Conservation (phyloP, 2,329 filamentous ascomycete genomes). For the Sclerotiophoma versabilis region DNA sequence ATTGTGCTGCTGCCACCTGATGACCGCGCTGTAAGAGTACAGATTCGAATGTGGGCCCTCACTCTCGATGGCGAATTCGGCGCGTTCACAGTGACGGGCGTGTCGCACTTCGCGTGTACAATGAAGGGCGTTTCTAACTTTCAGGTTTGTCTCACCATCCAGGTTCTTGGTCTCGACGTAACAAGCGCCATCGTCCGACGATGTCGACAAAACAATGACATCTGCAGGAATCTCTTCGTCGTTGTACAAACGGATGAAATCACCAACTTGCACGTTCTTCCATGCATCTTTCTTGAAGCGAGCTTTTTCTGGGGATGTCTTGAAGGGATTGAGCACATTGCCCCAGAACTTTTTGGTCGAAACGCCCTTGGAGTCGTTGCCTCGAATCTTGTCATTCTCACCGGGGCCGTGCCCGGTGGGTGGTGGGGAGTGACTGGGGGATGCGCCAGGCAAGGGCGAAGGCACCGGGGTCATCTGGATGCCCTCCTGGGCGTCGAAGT, state of each 20-base stretch:
- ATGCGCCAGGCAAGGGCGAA: slow-evolving; percentile 71
- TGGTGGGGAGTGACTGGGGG: slow-evolving; percentile 35
- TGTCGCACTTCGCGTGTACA: slow-evolving; percentile 84
- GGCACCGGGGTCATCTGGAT: slow-evolving; percentile 97
- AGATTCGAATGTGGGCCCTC: slow-evolving; percentile 92
- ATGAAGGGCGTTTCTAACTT: slow-evolving; percentile 89
- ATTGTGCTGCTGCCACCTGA: slow-evolving; percentile 82
- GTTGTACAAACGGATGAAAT: slow-evolving; percentile 96
- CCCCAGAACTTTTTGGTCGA: slow-evolving; percentile 64
- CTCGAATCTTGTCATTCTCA: slow-evolving; percentile 38
- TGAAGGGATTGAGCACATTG: slow-evolving; percentile 75
- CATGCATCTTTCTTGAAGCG: slow-evolving; percentile 92
- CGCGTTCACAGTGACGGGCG: slow-evolving; percentile 88
- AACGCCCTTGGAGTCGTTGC: slow-evolving; percentile 28
- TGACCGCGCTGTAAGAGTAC: slow-evolving; percentile 91
- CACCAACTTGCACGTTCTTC: slow-evolving; percentile 94
- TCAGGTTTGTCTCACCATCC: slow-evolving; percentile 97
- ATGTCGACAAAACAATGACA: slow-evolving; percentile 89
- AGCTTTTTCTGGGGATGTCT: slow-evolving; percentile 71
- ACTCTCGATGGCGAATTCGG: slow-evolving; percentile 87
- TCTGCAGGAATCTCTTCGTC: slow-evolving; percentile 95
- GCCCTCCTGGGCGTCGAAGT: slow-evolving; percentile 63
- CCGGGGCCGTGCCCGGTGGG: slow-evolving; percentile 37
- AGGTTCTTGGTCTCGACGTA: slow-evolving; percentile 98
- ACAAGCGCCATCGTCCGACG: slow-evolving; percentile 91